These are phyloP conservation scores for Talaromyces sp. DNA, from an alignment of 2,329 filamentous ascomycete species.

Conservation along the genomic window DNA sequence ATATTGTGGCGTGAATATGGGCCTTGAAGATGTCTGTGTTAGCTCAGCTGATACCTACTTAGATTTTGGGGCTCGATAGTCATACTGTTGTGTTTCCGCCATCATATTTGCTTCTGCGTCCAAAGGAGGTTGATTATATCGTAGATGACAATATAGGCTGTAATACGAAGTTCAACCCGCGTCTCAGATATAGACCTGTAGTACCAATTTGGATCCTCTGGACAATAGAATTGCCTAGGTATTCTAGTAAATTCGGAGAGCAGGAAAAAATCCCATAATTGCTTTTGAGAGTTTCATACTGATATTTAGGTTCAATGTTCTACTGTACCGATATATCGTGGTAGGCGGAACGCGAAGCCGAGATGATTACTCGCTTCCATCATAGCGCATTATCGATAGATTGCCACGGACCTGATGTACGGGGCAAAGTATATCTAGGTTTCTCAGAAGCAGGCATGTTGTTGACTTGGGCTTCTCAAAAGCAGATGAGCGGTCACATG, in stretches of 20 bases:
- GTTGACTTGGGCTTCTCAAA: too few relatives aligned
- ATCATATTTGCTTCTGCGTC: not conserved
- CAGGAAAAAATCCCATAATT: not conserved
- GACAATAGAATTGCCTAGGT: too few relatives aligned
- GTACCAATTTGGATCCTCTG: too few relatives aligned
- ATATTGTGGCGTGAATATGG: constrained; percentile 24
- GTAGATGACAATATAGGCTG: too few relatives aligned
- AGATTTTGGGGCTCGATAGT: not conserved
- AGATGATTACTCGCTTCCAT: not conserved
- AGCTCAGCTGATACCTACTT: not conserved
- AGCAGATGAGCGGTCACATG: too few relatives aligned
- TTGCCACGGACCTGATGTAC: not conserved
- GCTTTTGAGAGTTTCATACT: not conserved
- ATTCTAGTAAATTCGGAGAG: too few relatives aligned
- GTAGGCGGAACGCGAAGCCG: constrained; percentile 10
- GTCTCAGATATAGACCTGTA: not conserved
- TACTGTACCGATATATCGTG: not conserved
- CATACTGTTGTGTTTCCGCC: constrained; percentile 7
- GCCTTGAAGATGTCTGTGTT: not conserved
- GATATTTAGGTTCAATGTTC: not conserved
- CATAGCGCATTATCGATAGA: not conserved
- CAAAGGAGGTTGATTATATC: not conserved
- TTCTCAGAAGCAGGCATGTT: too few relatives aligned
- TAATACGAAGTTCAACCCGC: not conserved
- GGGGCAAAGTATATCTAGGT: too few relatives aligned